These are phyloP conservation scores for Pontederia crassipes DNA, from an alignment of 176 grass and related monocot species.

Conservation along the genomic window DNA sequence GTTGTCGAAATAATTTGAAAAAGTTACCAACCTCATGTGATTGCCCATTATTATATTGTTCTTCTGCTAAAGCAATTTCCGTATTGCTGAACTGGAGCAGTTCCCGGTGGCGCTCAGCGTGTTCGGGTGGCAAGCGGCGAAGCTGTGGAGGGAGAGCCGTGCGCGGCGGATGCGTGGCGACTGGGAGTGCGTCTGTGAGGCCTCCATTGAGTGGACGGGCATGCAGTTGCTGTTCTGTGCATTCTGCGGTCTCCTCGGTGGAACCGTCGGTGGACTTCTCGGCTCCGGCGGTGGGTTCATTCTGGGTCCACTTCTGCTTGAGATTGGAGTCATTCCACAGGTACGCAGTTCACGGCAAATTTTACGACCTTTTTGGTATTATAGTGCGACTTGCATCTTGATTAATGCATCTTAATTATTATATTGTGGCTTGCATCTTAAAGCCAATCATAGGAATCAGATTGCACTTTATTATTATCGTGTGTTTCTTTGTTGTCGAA, in stretches of 20 bases:
- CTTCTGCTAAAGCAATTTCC: not conserved
- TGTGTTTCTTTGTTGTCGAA: no score
- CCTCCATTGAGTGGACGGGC: slow-evolving; percentile 73
- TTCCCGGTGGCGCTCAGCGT: slow-evolving; percentile 47
- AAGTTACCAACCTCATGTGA: not conserved
- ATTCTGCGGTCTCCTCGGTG: slow-evolving; percentile 71
- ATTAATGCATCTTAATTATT: no score
- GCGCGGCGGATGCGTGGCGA: slow-evolving; percentile 50
- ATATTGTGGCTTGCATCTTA: no score
- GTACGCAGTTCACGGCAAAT: slow-evolving; percentile 14
- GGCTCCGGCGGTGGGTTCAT: slow-evolving; percentile 94
- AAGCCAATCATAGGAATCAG: no score
- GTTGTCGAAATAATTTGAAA: no score
- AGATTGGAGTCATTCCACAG: slow-evolving; percentile 94
- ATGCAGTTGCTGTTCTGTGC: slow-evolving; percentile 79
- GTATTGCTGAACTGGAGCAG: slow-evolving; percentile 7
- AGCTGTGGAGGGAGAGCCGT: slow-evolving; percentile 63
- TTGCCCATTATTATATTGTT: no score
- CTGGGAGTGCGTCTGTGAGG: slow-evolving; percentile 78
- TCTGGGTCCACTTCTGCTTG: slow-evolving; percentile 90
- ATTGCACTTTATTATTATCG: no score
- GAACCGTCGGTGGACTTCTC: slow-evolving; percentile 80
- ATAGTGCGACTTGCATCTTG: no score
- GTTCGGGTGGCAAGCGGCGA: slow-evolving; percentile 55
- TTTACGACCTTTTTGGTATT: no score